Conservation (phyloP, 139 green algal genomes). For the Chlorella sorokiniana region DNA sequence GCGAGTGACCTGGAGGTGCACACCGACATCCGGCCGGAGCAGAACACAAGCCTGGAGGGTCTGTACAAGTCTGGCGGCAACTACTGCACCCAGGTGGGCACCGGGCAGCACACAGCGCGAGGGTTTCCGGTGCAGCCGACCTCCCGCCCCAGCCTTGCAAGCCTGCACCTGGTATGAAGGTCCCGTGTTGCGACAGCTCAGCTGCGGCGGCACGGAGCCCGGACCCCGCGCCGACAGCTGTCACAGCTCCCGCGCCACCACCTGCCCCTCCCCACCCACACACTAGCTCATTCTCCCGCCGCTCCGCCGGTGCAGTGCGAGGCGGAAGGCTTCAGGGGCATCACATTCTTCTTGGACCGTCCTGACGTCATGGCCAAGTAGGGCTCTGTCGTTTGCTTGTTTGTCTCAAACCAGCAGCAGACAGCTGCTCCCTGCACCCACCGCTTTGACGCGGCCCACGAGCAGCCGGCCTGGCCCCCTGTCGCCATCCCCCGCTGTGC, state of each 20-base stretch:
- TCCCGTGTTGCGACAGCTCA: too few relatives aligned
- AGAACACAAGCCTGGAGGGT: slow-evolving; percentile 95
- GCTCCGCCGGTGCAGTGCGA: slow-evolving; percentile 85
- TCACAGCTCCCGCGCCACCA: too few relatives aligned
- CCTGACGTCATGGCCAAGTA: slow-evolving; percentile 77
- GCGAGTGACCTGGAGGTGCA: slow-evolving; percentile 66
- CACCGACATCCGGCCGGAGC: slow-evolving; percentile 80
- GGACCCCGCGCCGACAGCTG: too few relatives aligned
- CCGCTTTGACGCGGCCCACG: too few relatives aligned
- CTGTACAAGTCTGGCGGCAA: slow-evolving; percentile 96
- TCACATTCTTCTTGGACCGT: slow-evolving; percentile 97
- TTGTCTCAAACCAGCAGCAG: too few relatives aligned
- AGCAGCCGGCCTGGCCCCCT: too few relatives aligned
- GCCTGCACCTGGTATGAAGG: too few relatives aligned
- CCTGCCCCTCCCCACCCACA: neutral
- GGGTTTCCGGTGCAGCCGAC: neutral
- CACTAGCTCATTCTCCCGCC: too few relatives aligned
- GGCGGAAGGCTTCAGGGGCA: slow-evolving; percentile 96
- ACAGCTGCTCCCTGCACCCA: too few relatives aligned
- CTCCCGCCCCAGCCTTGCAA: neutral
- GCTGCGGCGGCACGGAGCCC: too few relatives aligned
- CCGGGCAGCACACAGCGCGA: neutral
- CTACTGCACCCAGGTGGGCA: slow-evolving; percentile 89
- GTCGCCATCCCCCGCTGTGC: too few relatives aligned
- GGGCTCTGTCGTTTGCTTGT: too few relatives aligned